Conservation (phyloP, 352 stramenopile species). For the Globisporangium rhizosaccharum region DNA sequence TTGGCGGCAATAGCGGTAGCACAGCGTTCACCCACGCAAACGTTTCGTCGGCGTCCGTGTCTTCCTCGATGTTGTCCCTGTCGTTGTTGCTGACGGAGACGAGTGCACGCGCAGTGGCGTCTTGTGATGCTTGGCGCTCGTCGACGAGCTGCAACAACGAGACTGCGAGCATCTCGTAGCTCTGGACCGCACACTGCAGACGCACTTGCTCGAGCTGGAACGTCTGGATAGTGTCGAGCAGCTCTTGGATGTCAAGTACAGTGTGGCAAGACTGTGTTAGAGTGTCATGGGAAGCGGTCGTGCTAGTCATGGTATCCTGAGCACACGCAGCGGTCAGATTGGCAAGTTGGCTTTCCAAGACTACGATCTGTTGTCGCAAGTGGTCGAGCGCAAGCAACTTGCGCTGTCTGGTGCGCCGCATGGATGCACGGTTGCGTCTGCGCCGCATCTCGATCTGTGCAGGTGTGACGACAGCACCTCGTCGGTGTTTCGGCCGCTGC, state of each 20-base stretch:
- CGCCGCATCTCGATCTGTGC: constrained; percentile 12
- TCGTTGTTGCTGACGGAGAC: background rate
- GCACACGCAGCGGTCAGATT: background rate
- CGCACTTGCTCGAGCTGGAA: constrained; percentile 9
- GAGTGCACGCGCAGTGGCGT: background rate
- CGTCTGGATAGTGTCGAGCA: constrained; percentile 1
- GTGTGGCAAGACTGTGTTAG: background rate
- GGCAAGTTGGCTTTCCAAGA: background rate
- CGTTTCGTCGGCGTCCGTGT: constrained; percentile 1
- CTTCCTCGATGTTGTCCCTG: no score
- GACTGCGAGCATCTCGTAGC: background rate
- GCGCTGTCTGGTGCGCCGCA: constrained; percentile 18
- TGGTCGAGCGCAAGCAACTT: constrained; percentile 7
- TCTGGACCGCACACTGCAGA: constrained; percentile 2
- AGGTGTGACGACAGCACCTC: background rate
- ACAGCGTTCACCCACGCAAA: constrained; percentile 15
- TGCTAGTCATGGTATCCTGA: background rate
- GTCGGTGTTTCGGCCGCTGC: background rate
- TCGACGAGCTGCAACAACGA: background rate
- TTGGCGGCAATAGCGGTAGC: constrained; percentile 14
- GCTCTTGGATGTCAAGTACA: background rate
- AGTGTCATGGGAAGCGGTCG: background rate
- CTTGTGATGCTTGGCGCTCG: background rate
- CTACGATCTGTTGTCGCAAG: constrained; percentile 9
- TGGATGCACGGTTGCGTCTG: constrained; percentile 22